Conservation (phyloP, 148 eudicot species). For the Persicaria maculosa region DNA sequence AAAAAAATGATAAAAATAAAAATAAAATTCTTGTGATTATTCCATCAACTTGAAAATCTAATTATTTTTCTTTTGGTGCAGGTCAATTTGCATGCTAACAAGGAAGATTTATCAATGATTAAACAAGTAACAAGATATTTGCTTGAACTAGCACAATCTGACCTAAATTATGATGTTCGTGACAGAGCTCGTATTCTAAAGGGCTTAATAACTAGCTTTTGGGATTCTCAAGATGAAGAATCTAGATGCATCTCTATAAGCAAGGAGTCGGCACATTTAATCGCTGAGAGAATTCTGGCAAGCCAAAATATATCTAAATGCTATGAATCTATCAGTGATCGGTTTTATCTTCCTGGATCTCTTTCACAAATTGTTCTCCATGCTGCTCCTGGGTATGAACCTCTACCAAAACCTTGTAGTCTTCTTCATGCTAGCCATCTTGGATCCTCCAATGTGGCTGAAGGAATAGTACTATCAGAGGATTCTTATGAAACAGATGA, state of each 20-base stretch:
- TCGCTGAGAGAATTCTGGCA: conserved; percentile 47
- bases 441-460: conserved; percentile 19
- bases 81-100: conserved; percentile 55
- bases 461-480: conserved; percentile 21
- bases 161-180: conserved; percentile 83
- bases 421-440: conserved; percentile 28
- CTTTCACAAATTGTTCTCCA: conserved; percentile 98
- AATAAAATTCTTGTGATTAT: no score
- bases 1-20: no score
- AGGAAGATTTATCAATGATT: conserved; percentile 39
- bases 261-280: conserved; percentile 29
- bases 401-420: conserved; percentile 89
- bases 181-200: conserved; percentile 73
- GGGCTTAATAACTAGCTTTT: conserved; percentile 40
- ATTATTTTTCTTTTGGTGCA: conserved; percentile 21
- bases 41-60: not conserved
- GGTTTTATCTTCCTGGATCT: conserved; percentile 95
- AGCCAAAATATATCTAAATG: conserved; percentile 28
- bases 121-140: conserved; percentile 41
- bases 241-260: conserved; percentile 22
- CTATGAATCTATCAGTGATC: conserved; percentile 41
- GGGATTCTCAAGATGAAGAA: conserved; percentile 25
- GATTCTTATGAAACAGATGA: conserved; percentile 42
- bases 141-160: conserved; percentile 81
- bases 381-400: conserved; percentile 97